Percentiles rank a stretch among this genome's conserved stretches.
Conservation (phyloP, 768 basidiomycete species). For the Mrakia gelida region DNA sequence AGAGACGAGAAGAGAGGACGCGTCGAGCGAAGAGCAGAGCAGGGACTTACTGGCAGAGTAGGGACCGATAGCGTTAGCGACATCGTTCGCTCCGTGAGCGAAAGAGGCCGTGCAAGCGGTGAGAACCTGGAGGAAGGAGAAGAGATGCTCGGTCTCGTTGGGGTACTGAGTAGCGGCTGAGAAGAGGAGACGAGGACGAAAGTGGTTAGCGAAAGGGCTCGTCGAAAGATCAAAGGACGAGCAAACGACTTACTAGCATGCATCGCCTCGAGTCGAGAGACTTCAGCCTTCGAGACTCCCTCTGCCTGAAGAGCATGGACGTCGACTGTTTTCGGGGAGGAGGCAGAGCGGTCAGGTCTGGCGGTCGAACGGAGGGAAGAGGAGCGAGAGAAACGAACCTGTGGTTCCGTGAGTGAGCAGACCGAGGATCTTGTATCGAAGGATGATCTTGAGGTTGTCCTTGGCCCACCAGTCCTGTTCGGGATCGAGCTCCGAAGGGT, state of each 20-base stretch:
- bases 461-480: constrained; percentile 43
- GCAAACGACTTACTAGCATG: not conserved
- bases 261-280: constrained; percentile 17
- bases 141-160: constrained; percentile 49
- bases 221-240: no score
- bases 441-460: constrained; percentile 45
- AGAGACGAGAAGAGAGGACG: not conserved
- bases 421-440: constrained; percentile 40
- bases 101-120: constrained; percentile 49
- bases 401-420: constrained; percentile 14
- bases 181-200: not conserved
- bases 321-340: constrained; percentile 39
- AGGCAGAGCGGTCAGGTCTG: not conserved
- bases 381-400: not conserved
- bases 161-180: constrained; percentile 41
- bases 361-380: not conserved
- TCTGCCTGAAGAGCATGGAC: constrained; percentile 41
- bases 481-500: constrained; percentile 21
- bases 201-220: no score
- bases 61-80: constrained; percentile 45
- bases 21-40: constrained; percentile 19
- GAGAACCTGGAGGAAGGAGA: constrained; percentile 49
- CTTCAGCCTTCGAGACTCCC: constrained; percentile 38
- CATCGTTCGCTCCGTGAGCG: constrained; percentile 50
- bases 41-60: constrained; percentile 44